phyloP scores from a whole-genome alignment of 2,329 filamentous ascomycete genomes.

The Fusarium sp. region DNA sequence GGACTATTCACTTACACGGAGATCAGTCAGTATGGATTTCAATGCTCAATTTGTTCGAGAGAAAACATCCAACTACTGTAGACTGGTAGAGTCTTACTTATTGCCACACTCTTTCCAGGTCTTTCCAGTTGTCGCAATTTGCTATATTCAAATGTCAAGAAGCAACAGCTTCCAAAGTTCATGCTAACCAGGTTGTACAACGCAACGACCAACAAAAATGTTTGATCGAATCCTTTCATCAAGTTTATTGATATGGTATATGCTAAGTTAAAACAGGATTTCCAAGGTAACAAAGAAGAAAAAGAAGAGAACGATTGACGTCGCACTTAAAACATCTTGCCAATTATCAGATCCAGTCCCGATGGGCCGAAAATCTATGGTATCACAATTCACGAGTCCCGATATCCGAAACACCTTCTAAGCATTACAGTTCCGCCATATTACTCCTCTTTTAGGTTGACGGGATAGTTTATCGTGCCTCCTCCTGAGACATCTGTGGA shows the following conservation, averaged over 20 bases:
- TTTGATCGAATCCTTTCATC: not conserved
- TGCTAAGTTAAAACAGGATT: not conserved
- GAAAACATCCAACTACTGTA: no score
- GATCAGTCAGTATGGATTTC: not conserved
- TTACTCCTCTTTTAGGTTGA: not conserved
- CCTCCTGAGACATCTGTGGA: slow-evolving; percentile 41
- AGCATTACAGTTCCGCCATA: not conserved
- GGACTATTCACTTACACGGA: slow-evolving; percentile 15
- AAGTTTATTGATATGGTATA: not conserved
- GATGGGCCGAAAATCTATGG: slow-evolving; percentile 14
- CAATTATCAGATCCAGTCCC: not conserved
- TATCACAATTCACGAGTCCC: slow-evolving; percentile 24
- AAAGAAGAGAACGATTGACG: not conserved
- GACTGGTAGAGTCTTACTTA: not conserved
- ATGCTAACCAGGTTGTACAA: not conserved
- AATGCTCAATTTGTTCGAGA: not conserved
- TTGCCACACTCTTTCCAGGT: not conserved
- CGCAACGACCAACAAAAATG: not conserved
- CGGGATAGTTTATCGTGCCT: slow-evolving; percentile 11
- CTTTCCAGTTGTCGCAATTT: not conserved
- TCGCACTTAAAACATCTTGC: not conserved
- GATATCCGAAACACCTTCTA: slow-evolving; percentile 15
- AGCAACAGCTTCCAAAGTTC: not conserved
- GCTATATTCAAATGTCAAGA: not conserved
- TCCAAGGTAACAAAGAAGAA: not conserved